These are phyloP conservation scores for Teunomyces funiuensis DNA, from an alignment of 805 yeast genomes.

Conservation along the genomic window DNA sequence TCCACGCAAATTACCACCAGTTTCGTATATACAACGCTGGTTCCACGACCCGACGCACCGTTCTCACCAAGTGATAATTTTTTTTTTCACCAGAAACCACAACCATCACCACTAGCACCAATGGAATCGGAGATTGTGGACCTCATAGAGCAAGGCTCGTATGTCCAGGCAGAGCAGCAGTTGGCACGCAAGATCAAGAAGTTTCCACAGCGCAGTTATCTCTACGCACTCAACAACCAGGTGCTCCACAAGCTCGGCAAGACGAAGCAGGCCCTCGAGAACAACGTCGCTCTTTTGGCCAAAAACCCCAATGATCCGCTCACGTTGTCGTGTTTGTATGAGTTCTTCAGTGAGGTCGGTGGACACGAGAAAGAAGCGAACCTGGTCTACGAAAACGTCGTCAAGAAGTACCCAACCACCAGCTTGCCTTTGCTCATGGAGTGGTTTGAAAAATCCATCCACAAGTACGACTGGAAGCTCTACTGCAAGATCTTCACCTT, in stretches of 20 bases:
- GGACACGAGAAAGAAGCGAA: conserved; percentile 33
- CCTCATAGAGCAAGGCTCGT: conserved; percentile 55
- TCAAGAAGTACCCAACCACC: conserved; percentile 54
- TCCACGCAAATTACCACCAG: too few species aligned
- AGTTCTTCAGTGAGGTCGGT: conserved; percentile 34
- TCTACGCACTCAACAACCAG: conserved; percentile 45
- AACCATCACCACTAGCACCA: not conserved
- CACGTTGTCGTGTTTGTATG: conserved; percentile 48
- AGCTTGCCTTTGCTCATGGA: conserved; percentile 43
- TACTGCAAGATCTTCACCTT: conserved; percentile 54
- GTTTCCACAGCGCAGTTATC: conserved; percentile 58
- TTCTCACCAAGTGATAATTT: not conserved
- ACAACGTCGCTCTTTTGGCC: conserved; percentile 24
- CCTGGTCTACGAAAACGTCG: conserved; percentile 56
- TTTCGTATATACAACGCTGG: too few species aligned
- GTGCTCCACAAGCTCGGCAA: conserved; percentile 34
- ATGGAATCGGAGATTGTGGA: conserved; percentile 24
- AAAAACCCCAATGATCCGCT: conserved; percentile 55
- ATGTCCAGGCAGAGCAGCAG: conserved; percentile 50
- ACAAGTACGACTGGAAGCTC: conserved; percentile 46
- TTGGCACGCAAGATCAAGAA: conserved; percentile 49
- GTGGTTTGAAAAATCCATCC: conserved; percentile 60
- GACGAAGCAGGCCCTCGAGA: conserved; percentile 30
- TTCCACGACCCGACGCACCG: too few species aligned
- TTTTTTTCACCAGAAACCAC: not conserved